These are phyloP conservation scores for Tricholoma flavovirens DNA, from an alignment of 768 basidiomycete genomes.

Conservation along the genomic window DNA sequence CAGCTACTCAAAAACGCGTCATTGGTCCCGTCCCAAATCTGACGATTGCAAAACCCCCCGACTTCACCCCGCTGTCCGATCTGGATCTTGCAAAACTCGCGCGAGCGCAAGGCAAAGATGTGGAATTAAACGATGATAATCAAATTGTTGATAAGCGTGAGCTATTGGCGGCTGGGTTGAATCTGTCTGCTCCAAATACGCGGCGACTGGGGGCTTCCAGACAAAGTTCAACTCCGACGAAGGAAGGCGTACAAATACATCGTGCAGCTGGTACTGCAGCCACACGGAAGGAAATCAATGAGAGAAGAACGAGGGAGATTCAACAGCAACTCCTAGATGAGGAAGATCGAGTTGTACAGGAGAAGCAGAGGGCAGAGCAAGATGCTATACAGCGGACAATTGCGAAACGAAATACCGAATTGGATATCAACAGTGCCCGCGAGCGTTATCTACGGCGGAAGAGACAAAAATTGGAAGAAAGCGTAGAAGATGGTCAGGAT, in stretches of 20 bases:
- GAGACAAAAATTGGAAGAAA: slow-evolving; percentile 60
- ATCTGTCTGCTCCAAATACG: slow-evolving; percentile 80
- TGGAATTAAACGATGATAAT: slow-evolving; percentile 96
- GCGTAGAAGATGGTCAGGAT: not conserved
- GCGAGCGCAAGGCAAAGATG: slow-evolving; percentile 67
- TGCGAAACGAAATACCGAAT: slow-evolving; percentile 69
- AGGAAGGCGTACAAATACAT: slow-evolving; percentile 41
- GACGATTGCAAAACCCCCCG: slow-evolving; percentile 69
- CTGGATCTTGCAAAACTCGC: slow-evolving; percentile 67
- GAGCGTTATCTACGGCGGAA: slow-evolving; percentile 78
- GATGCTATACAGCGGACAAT: slow-evolving; percentile 63
- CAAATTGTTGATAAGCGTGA: slow-evolving; percentile 96
- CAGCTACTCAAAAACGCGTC: slow-evolving; percentile 58
- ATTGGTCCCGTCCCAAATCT: slow-evolving; percentile 59
- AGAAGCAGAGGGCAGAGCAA: slow-evolving; percentile 54
- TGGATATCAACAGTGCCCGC: slow-evolving; percentile 66
- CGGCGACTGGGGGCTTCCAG: slow-evolving; percentile 48
- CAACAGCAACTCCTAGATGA: slow-evolving; percentile 76
- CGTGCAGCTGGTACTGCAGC: slow-evolving; percentile 85
- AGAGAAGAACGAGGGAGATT: slow-evolving; percentile 75
- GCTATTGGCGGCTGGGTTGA: slow-evolving; percentile 85
- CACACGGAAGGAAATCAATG: slow-evolving; percentile 73
- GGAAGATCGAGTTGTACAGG: slow-evolving; percentile 47
- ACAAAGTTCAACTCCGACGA: slow-evolving; percentile 15
- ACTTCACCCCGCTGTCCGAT: slow-evolving; percentile 62